Evolutionary conservation across 257 asterid species (phyloP), one percentile per base, ranked within the genome.

Genomic region (Primulina huaijiensis): DNA sequence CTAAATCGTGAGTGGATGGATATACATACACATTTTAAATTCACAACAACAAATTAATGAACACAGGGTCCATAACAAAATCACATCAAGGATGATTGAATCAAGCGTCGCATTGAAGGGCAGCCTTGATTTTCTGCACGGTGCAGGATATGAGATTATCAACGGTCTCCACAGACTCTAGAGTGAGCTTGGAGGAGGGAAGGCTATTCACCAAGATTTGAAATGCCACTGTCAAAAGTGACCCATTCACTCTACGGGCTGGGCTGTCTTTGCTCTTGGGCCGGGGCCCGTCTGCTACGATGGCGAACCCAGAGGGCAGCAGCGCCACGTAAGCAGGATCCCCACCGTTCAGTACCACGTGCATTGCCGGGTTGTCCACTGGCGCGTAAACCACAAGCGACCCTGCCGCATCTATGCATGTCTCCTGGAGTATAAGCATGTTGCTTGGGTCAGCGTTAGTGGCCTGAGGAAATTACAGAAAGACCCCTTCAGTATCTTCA

Each of bases 351-450:
- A 84, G 82, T 65, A 81, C 89, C 77, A 79, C 81, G 59, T 82
- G 83, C 89, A 84, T 82, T 23, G 89, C 87, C 64, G 89, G 89
- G 30, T 82, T 84, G 79, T 84, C 89, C 57, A 84, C 89, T 52
- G 89, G 89, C 43, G 89, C 89, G 82, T 84, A 84, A 11, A 84
- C 89, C 19, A 84, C 87, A 59, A 79, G 83, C 75, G 89, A 82
- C 33, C 85, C 89, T n/a, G 87, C 76, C 19, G 83, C 77, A 75
- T 80, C 85, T 62, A 72, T 77, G 82, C 87, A 73, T 2, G 89
- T 84, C 63, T 84, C 89, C 71, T 84, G 87, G 10, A 84, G 85
- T 69, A 84, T 82, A 79, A 84, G 33, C 89, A 84, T 84, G 70
- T 83, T 84, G 33, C 85, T 82, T 77, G 82, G 89, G 75, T 80